Evolutionary conservation across 495 filamentous ascomycete genomes (phyloP), one percentile per base, ranked within the genome.

Genomic region (Astrothelium subdiscretum): DNA sequence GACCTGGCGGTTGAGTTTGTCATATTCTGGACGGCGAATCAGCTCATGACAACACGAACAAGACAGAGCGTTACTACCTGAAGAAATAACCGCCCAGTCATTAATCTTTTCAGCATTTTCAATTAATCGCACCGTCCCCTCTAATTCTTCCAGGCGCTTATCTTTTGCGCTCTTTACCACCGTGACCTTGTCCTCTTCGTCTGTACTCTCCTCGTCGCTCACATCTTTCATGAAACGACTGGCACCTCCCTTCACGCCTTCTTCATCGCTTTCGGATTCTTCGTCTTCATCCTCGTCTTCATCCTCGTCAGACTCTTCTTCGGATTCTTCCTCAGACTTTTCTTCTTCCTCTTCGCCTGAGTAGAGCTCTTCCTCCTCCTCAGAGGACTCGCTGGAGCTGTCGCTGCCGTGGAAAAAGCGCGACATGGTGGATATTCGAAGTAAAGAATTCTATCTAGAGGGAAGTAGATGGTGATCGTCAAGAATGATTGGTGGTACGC

Each of bases 101-200:
- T 87, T 89, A 69, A 97, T 99, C 82, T 95, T 97, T 73, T 92
- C 79, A 15, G 89, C 91, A 79, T 99, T 99, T 67, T 96, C 92
- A 65, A 97, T 97, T 63, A 86, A 76, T 71, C 86, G 85, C 62
- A 97, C 87, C 48, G 85, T 95, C 51, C 84, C 83, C 75, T 97
- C 95, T 63, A 99, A 81, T 71, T 96, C 95, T 70, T 96, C 95
- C 62, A 91, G 76, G 43, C 94, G 83, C 81, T 99, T 99, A 76
- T 97, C 92, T 78, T 97, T 97, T 59, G 91, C 92, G 74, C 91
- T 96, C 83, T 96, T 97, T 61, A 91, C 86, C 63, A 95, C 77
- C 59, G 89, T 92, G 59, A 85, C 84, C 62, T 83, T 82, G 51
- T 90, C 89, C 63, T 70, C 68, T 35, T 68, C 67, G 66, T 95